Evolutionary conservation across 108 stramenopile species (phyloP).

Genomic region (Mayamaea pseudoterrestris): DNA sequence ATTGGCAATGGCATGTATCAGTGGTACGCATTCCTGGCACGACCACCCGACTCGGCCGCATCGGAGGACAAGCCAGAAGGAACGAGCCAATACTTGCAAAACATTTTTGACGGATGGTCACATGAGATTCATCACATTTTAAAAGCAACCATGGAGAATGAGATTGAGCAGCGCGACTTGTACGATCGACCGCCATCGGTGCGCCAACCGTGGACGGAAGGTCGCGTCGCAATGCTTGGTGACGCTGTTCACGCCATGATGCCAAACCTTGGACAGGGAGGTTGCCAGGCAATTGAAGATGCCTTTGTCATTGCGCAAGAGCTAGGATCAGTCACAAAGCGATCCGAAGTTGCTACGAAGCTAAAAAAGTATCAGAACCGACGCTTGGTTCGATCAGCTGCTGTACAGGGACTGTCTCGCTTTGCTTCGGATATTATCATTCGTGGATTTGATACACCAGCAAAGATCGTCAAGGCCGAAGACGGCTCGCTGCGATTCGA

Average conservation of each 20-base stretch:
- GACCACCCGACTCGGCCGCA: slow-evolving; percentile 31
- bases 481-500: slow-evolving; percentile 26
- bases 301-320: slow-evolving; percentile 51
- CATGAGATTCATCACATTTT: slow-evolving; percentile 52
- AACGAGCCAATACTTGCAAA: slow-evolving; percentile 31
- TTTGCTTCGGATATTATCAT: slow-evolving; percentile 70
- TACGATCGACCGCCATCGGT: slow-evolving; percentile 69
- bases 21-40: slow-evolving; percentile 71
- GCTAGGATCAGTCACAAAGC: slow-evolving; percentile 20
- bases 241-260: slow-evolving; percentile 66
- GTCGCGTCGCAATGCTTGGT: slow-evolving; percentile 48
- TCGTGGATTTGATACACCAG: slow-evolving; percentile 62
- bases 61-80: slow-evolving; percentile 46
- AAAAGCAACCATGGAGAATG: slow-evolving; percentile 42
- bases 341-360: slow-evolving; percentile 18
- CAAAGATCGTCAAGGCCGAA: slow-evolving; percentile 33
- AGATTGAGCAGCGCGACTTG: slow-evolving; percentile 66
- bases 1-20: slow-evolving; percentile 66
- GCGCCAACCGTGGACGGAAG: slow-evolving; percentile 44
- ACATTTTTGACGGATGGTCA: slow-evolving; percentile 50
- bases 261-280: slow-evolving; percentile 72
- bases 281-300: slow-evolving; percentile 74
- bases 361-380: slow-evolving; percentile 30
- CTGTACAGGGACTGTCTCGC: slow-evolving; percentile 56
- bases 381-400: slow-evolving; percentile 51